Evolutionary conservation across 345 rosid species (phyloP).

Genomic region (Melaleuca quinquenervia): DNA sequence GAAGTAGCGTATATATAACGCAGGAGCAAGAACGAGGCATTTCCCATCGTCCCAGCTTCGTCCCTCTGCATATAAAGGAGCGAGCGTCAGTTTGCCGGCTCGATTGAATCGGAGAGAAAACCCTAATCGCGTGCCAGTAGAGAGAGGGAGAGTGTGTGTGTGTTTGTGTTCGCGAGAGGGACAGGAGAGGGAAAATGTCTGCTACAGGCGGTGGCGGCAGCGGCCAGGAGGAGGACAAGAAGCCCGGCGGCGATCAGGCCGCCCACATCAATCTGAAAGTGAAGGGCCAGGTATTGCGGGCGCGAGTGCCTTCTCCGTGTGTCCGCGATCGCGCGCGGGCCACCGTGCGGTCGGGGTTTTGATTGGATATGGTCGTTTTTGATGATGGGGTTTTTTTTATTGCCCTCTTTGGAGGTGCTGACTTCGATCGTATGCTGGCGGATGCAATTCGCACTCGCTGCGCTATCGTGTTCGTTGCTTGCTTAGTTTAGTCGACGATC

Average conservation of each 20-base stretch:
- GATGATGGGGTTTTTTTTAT: not conserved
- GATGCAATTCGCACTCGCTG: not conserved
- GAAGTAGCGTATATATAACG: not conserved
- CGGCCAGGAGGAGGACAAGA: conserved; percentile 53
- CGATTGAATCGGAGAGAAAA: not conserved
- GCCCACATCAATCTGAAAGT: conserved; percentile 70
- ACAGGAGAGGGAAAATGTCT: conserved; percentile 20
- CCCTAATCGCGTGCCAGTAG: not conserved
- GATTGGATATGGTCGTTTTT: not conserved
- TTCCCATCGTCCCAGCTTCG: not conserved
- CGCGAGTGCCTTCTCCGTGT: not conserved
- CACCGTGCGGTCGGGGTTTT: not conserved
- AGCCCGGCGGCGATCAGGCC: conserved; percentile 39
- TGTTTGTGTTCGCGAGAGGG: not conserved
- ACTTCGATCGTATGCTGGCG: not conserved
- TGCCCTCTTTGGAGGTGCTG: not conserved
- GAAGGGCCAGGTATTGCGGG: conserved; percentile 49
- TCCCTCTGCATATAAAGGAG: not conserved
- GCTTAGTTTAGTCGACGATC: not conserved
- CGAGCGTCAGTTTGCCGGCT: not conserved
- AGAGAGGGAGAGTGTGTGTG: not conserved
- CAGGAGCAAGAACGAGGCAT: not conserved
- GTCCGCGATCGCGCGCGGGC: not conserved
- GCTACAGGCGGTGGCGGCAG: conserved; percentile 23
- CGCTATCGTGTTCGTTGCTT: not conserved